Conservation (phyloP, 2,329 filamentous ascomycete genomes). For the Paraphaeosphaeria sporulosa region DNA sequence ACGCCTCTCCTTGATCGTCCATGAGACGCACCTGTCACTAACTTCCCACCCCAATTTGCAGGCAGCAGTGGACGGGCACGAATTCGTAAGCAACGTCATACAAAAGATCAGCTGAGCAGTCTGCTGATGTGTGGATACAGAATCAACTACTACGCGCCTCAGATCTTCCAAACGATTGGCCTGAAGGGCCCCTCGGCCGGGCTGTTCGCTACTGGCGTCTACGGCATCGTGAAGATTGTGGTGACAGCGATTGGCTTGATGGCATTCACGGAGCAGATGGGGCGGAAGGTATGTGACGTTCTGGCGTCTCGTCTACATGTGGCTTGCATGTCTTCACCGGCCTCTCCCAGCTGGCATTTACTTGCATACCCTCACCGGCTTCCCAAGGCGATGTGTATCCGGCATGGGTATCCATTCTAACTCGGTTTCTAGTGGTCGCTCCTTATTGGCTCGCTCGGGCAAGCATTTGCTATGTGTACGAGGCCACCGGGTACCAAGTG, state of each 20-base stretch:
- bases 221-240: constrained; percentile 57
- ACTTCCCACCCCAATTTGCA: too few species aligned
- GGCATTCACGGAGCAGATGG: constrained; percentile 55
- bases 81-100: constrained; percentile 12
- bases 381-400: neutral
- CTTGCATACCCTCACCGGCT: constrained; percentile 8
- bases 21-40: too few species aligned
- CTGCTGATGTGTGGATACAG: constrained; percentile 3
- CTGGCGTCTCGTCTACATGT: constrained; percentile 1
- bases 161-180: constrained; percentile 55
- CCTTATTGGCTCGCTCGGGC: constrained; percentile 51
- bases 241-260: constrained; percentile 54
- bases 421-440: constrained; percentile 45
- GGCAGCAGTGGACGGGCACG: constrained; percentile 52
- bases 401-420: constrained; percentile 11
- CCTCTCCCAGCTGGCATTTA: neutral
- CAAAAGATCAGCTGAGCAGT: neutral
- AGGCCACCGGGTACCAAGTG: neutral
- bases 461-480: constrained; percentile 53
- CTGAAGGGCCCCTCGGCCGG: constrained; percentile 48
- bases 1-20: too few species aligned
- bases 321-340: constrained; percentile 7
- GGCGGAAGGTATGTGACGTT: constrained; percentile 46
- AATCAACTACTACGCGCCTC: constrained; percentile 55
- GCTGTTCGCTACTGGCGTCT: constrained; percentile 57